These are phyloP conservation scores for Mycosphaerelloides madeirae DNA, from an alignment of 2,329 filamentous ascomycete species.

Conservation along the genomic window DNA sequence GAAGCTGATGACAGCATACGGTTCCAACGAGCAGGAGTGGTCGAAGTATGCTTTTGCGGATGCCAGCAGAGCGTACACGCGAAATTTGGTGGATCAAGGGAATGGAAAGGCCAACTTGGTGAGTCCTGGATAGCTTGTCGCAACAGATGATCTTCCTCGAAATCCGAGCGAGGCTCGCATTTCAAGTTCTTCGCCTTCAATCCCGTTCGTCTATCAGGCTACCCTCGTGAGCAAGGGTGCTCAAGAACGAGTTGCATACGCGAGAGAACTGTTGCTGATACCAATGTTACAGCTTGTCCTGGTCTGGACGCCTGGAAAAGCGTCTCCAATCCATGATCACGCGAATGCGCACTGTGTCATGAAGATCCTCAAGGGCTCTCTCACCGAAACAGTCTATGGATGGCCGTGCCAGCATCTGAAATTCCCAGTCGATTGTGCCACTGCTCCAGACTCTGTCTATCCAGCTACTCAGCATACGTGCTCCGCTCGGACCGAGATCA, in stretches of 20 bases:
- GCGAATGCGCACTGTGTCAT: constrained; percentile 84
- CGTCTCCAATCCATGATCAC: constrained; percentile 77
- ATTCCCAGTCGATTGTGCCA: constrained; percentile 26
- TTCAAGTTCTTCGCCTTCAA: no score
- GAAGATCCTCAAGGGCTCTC: constrained; percentile 73
- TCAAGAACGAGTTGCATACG: background rate
- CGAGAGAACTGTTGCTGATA: no score
- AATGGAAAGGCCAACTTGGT: constrained; percentile 77
- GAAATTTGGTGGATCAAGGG: constrained; percentile 84
- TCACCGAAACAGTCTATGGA: constrained; percentile 76
- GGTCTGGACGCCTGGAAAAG: constrained; percentile 82
- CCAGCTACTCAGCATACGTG: constrained; percentile 28
- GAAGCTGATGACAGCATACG: constrained; percentile 68
- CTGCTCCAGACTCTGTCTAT: constrained; percentile 23
- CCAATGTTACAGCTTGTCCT: constrained; percentile 61
- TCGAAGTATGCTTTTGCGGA: constrained; percentile 69
- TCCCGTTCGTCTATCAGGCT: no score
- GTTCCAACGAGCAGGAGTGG: constrained; percentile 68
- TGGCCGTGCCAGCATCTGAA: constrained; percentile 54
- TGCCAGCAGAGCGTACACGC: constrained; percentile 65
- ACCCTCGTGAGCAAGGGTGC: background rate
- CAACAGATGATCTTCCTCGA: background rate
- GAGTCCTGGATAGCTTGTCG: constrained; percentile 29
- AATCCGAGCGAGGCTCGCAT: no score
- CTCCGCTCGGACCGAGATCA: constrained; percentile 25